Base-by-base conservation (phyloP, 331 rosid genomes). In the Stylosanthes scabra region DNA sequence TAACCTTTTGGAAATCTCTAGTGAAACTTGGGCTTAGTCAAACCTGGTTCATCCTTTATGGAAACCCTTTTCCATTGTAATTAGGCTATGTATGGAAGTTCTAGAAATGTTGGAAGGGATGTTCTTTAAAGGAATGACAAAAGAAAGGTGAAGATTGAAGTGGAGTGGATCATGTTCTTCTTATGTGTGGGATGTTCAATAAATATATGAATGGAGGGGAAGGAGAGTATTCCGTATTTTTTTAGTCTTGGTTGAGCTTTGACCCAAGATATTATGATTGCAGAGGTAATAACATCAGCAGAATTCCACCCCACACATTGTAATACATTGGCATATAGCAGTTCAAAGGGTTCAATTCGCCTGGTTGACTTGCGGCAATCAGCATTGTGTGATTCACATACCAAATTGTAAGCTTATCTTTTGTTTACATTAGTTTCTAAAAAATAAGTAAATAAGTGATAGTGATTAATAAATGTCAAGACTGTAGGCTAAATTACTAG, bases 231-330 rank as follows among this genome's bases (percentile, higher is more conserved):
- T 70, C 50, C 54, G 51, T 27, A 3, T 61, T 12, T 51, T n/a
- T 71, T 10, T 46, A 37, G 52, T 59, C 37, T 62, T 8, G 40
- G 25, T 49, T 52, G 74, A 73, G 61, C 70, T 56, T 45, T 80
- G 14, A 71, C 59, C 78, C 50, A 45, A 1, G 39, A 29, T 83
- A 15, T 83, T 41, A 29, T 77, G 80, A 74, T 72, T 87, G 84
- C 88, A 95, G 99, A 95, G 98, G 99, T 95, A 80, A 95, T 95
- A 87, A 95, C 99, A 56, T 92, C 97, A 47, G 99, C 99, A 62
- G 98, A 95, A 77, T 95, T 95, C 86, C 99, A 95, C 82, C 99
- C 99, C 16, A 83, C 84, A 68, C 98, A 95, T 81, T 95, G 99
- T 79, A 95, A 95, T 80, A 95, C 44, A 27, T 82, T 95, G 86